These are phyloP conservation scores for Metarhizium robertsii DNA, from an alignment of 2,329 filamentous ascomycete species.

Conservation along the genomic window DNA sequence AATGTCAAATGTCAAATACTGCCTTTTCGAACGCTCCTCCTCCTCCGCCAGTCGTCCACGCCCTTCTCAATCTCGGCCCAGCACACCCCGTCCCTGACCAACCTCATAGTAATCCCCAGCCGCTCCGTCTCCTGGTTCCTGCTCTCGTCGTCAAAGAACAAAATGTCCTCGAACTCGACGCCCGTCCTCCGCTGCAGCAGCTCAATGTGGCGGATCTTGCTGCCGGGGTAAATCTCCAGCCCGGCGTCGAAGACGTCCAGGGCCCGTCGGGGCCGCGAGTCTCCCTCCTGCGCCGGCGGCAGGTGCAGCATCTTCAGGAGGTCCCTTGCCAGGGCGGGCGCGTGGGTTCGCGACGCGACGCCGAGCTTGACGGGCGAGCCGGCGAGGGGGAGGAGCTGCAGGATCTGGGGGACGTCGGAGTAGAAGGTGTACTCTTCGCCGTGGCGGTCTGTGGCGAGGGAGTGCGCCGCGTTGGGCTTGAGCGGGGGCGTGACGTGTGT, in stretches of 20 bases:
- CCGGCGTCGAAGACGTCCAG: conserved; percentile 52
- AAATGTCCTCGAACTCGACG: conserved; percentile 70
- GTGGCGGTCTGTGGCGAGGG: conserved; percentile 39
- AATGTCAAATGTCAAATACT: neutral
- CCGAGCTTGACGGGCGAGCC: conserved; percentile 42
- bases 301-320: conserved; percentile 68
- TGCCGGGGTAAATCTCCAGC: conserved; percentile 63
- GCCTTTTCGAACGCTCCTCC: conserved; percentile 38
- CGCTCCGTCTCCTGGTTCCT: conserved; percentile 74
- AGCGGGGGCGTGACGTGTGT: conserved; percentile 77
- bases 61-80: conserved; percentile 71
- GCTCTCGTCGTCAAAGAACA: conserved; percentile 92
- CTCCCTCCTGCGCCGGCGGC: conserved; percentile 20
- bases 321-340: conserved; percentile 71
- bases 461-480: conserved; percentile 34
- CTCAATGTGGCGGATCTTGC: conserved; percentile 80
- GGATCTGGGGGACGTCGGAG: conserved; percentile 55
- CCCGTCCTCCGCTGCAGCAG: conserved; percentile 61
- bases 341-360: conserved; percentile 71
- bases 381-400: conserved; percentile 42
- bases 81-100: conserved; percentile 72
- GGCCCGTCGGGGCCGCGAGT: conserved; percentile 30
- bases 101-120: conserved; percentile 74
- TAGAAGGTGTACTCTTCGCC: conserved; percentile 67
- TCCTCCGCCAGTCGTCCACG: conserved; percentile 70